Evolutionary conservation across 1,139 yeast genomes (phyloP), one percentile per base, ranked within the genome.

Genomic region (Scheffersomyces stambukii): DNA sequence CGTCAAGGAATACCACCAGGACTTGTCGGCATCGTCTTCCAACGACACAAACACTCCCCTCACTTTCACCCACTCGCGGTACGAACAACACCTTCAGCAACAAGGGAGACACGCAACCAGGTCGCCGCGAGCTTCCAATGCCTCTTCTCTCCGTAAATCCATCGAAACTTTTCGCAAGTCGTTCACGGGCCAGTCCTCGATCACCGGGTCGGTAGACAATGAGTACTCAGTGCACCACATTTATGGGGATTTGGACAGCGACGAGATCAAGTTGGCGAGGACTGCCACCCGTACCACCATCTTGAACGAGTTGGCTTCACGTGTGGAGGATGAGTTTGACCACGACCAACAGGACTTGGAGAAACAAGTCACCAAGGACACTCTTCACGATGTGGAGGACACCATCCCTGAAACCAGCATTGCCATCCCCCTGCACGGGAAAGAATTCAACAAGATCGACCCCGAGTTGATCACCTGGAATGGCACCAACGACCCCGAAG

Each of bases 391-490:
- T 14, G 13, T 3, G 4, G 26, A 23, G 45, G 45, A 26, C 35
- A n/a, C 50, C 8, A 28, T 42, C 17, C 48, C 46, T 2, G 53
- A 47, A 34, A 38, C 44, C 27, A 46, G 51, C 3, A 42, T 60
- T 11, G 58, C 62, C 6, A 49, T 60, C 13, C 54, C 53, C 23
- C 47, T 59, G 24, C 52, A 53, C 29, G 71, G 70, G 3, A 60
- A 57, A 28, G 68, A 63, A 33, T 64, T 61, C 37, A 46, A 49
- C 21, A 35, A 44, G 8, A 52, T 64, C 3, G 73, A 66, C 32
- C 72, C 71, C 1, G 71, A 66, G 41, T 53, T 66, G 27, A 58
- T 66, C 16, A 57, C 69, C 2, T 66, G 70, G 67, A 48, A 56
- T 21, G 65, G 64, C 1, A 38, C 41, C 13, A 45, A 57, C 24